Evolutionary conservation across 805 yeast genomes (phyloP), one percentile per base, ranked within the genome.

Genomic region (Suhomyces sp.): DNA sequence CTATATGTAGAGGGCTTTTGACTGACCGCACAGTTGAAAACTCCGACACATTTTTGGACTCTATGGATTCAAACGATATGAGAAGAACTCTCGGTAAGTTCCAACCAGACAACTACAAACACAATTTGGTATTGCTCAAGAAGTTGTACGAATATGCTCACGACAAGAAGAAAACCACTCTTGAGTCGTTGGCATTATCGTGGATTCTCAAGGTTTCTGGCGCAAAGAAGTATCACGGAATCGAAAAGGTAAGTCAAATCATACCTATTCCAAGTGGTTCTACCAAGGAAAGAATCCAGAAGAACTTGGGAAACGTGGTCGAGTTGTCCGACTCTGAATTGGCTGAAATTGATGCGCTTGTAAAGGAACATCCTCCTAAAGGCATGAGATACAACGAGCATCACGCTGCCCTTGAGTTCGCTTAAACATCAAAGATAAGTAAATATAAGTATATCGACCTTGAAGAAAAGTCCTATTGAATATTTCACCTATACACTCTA

Each of bases 261-360:
- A 62, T 91, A 44, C 96, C 97, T 31, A 87, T 91, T 64, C 97
- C 97, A 19, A 85, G 92, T 49, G 85, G 89, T 3, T 79, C 90
- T 6, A 79, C 84, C 37, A 65, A 71, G 3, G 72, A 67, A 9
- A 84, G 89, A 65, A 82, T 86, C 15, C 73, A 76, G 45, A 87
- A 82, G 63, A 91, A 89, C 69, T 73, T 80, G 57, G 66, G 61
- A 9, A 68, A 73, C 20, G 66, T 65, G 46, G 58, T 80, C 46
- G 66, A 68, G 9, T 70, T 90, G 50, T 64, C 83, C 2, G 83
- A 79, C n/a, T 79, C 64, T 0, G 90, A 87, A 51, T 77, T 86
- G 56, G 67, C 68, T 0, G 79, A 78, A 51, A 73, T 89, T 53
- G 77, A 81, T 49, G 63, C 67, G 2, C 71, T 81, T 50, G 62